Evolutionary conservation across 208 protist species (phyloP).

Genomic region (Trichomonas vaginalis): DNA sequence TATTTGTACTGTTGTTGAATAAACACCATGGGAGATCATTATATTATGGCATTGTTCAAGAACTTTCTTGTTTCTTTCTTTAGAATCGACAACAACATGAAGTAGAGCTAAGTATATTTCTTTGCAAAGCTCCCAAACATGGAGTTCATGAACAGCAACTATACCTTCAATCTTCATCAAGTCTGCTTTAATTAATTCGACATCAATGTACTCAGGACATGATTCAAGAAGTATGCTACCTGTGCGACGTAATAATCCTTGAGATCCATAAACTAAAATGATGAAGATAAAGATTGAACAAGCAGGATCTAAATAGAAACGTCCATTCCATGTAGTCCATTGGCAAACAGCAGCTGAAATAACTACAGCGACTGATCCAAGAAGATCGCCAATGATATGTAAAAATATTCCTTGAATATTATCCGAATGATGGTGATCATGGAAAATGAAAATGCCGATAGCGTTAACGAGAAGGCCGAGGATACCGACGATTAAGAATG

Average conservation of each 20-base stretch:
- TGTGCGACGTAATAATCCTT: slow-evolving; percentile 13
- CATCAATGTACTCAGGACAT: slow-evolving; percentile 3
- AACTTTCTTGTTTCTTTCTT: background rate
- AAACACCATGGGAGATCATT: background rate
- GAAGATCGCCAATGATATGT: slow-evolving; percentile 33
- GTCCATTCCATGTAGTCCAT: slow-evolving; percentile 1
- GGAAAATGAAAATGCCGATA: background rate
- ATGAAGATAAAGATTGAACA: slow-evolving; percentile 25
- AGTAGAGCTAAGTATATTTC: slow-evolving; percentile 18
- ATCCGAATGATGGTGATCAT: background rate
- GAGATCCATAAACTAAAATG: slow-evolving; percentile 21
- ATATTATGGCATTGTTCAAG: background rate
- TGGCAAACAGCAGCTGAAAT: slow-evolving; percentile 21
- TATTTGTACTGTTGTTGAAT: background rate
- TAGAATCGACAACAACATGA: slow-evolving; percentile 24
- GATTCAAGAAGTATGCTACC: slow-evolving; percentile 22
- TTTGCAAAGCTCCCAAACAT: slow-evolving; percentile 31
- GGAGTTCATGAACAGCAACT: slow-evolving; percentile 31
- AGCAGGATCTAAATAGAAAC: slow-evolving; percentile 26
- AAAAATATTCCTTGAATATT: slow-evolving; percentile 29
- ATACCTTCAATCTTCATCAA: slow-evolving; percentile 18
- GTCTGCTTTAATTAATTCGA: background rate
- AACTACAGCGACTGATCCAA: slow-evolving; percentile 29
- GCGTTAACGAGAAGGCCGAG: background rate
- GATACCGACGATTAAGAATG: background rate